These are phyloP conservation scores for Epichloe hybrida DNA, from an alignment of 2,329 filamentous ascomycete genomes.

Conservation along the genomic window DNA sequence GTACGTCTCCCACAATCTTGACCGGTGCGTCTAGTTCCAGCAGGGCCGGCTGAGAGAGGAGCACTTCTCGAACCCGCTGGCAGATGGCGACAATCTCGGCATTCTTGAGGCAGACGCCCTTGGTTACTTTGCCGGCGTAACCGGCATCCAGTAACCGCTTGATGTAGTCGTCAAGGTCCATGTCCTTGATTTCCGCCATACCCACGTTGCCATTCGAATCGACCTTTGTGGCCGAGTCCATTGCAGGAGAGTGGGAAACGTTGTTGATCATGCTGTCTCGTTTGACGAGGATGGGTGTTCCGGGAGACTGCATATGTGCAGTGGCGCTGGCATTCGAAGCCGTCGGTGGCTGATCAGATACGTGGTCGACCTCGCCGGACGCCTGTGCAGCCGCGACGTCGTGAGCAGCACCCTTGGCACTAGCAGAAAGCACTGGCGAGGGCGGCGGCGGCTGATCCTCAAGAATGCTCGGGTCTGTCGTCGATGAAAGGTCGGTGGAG, in stretches of 20 bases:
- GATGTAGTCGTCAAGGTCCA: constrained; percentile 95
- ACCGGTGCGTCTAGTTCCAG: constrained; percentile 88
- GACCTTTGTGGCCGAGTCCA: constrained; percentile 24
- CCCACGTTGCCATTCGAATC: constrained; percentile 49
- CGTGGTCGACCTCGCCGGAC: constrained; percentile 82
- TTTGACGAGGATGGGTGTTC: constrained; percentile 81
- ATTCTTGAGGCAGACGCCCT: constrained; percentile 93
- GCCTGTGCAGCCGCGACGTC: constrained; percentile 71
- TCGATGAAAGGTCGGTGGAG: constrained; percentile 26
- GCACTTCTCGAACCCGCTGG: constrained; percentile 72
- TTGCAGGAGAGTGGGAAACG: constrained; percentile 34
- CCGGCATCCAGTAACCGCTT: constrained; percentile 85
- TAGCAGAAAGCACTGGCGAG: constrained; percentile 63
- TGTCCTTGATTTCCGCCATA: constrained; percentile 81
- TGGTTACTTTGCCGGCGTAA: constrained; percentile 93
- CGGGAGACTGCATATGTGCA: constrained; percentile 52
- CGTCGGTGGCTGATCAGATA: constrained; percentile 78
- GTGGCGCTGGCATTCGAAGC: constrained; percentile 42
- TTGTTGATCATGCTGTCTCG: constrained; percentile 59
- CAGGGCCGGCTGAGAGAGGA: constrained; percentile 82
- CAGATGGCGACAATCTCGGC: constrained; percentile 94
- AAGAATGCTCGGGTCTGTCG: constrained; percentile 31
- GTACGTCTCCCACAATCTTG: constrained; percentile 94
- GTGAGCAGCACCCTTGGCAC: constrained; percentile 59
- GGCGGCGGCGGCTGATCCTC: constrained; percentile 52